Base-by-base conservation (phyloP, 805 yeast species). In the Starmerella ratchasimensis region DNA sequence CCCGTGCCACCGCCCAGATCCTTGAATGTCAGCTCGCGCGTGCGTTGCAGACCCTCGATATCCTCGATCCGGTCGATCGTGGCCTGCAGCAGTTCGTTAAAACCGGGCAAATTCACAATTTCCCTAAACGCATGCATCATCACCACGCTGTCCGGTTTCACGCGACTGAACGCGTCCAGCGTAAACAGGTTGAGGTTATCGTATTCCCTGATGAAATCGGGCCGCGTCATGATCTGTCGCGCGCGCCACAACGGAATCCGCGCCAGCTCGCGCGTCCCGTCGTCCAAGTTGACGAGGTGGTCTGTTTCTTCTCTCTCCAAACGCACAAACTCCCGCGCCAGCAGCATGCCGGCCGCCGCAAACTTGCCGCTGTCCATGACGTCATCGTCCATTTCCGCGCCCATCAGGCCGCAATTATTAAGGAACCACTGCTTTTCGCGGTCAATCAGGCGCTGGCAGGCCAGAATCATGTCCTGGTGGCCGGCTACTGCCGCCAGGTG, bases 81-180 rank as follows among this genome's bases (percentile, higher is more conserved):
- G 35, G 76, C 80, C 14, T 69, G 67, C 21, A 81, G 57, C 17
- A 80, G 58, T 40, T 74, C 68, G 31, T 77, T 75, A 46, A 81
- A 81, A 7, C 77, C 80, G 1, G 81, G 79, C 56, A 72, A 74
- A 3, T 71, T 60, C 2, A 76, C 76, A 36, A 81, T 77, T 52
- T 81, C 93, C 42, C 79, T 72, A 54, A 81, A 81, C 4, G 88
- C 93, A 47, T 86, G 68, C 93, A 81, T 79, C 93, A 81, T 80
- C 1, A 88, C 86, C 2, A 79, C 78, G 7, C 82, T 74, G 54
- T 81, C 93, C 0, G 93, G 88, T 25, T 79, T 62, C 3, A 81
- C 93, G 20, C 58, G 49, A 0, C 82, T 73, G 40, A 71, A 68
- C 0, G 81, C 71, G 57, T 81, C 90, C 37, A 81, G 72, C 2